phyloP scores from a whole-genome alignment of 371 early-diverging fungal genomes.

The Zopfochytrium polystomum region DNA sequence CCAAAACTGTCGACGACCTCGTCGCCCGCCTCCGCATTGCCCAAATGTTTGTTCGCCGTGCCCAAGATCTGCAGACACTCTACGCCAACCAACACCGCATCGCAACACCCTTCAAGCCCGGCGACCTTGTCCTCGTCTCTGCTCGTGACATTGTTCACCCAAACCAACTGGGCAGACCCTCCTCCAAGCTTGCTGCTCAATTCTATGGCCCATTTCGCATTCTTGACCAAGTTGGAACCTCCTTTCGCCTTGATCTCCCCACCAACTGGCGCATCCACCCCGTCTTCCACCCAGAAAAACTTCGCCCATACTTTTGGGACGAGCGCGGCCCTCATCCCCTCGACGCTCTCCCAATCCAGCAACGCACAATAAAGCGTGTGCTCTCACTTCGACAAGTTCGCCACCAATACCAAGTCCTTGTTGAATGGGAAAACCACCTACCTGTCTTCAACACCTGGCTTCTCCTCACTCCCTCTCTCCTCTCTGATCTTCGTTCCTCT shows the following conservation, averaged over 20 bases:
- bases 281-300: slow-evolving; percentile 16
- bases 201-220: slow-evolving; percentile 21
- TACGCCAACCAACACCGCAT: slow-evolving; percentile 16
- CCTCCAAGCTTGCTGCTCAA: slow-evolving; percentile 13
- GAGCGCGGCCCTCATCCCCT: not conserved
- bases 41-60: slow-evolving; percentile 4
- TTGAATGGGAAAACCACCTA: slow-evolving; percentile 10
- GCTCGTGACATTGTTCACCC: slow-evolving; percentile 13
- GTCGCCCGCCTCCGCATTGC: slow-evolving; percentile 8
- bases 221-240: slow-evolving; percentile 4
- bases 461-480: not conserved
- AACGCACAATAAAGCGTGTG: slow-evolving; percentile 5
- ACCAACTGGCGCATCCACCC: slow-evolving; percentile 15
- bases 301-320: slow-evolving; percentile 13
- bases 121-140: slow-evolving; percentile 20
- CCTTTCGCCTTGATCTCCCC: slow-evolving; percentile 15
- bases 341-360: slow-evolving; percentile 2
- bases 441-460: slow-evolving; percentile 22
- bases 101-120: slow-evolving; percentile 9
- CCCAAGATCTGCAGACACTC: slow-evolving; percentile 11
- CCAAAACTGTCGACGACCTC: not conserved
- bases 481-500: not conserved
- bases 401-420: slow-evolving; percentile 4
- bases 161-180: slow-evolving; percentile 3
- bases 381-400: not conserved